These are phyloP conservation scores for Colletotrichum melonis DNA, from an alignment of 2,329 filamentous ascomycete genomes.

Conservation along the genomic window DNA sequence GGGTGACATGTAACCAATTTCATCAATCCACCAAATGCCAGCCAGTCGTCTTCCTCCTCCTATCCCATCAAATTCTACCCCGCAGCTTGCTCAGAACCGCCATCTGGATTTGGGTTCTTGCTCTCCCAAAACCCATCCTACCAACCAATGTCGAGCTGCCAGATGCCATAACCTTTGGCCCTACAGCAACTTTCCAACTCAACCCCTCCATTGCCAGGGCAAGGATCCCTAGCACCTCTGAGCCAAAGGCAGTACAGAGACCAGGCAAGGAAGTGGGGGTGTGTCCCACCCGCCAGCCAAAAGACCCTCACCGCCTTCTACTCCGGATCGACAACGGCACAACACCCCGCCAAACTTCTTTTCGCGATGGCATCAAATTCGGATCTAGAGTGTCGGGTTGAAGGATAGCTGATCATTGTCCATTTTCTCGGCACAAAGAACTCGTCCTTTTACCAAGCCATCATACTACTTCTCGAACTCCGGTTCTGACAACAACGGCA, in stretches of 20 bases:
- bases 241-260: background rate
- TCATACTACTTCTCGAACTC: too few species aligned
- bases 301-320: slow-evolving; percentile 16
- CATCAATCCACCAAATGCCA: background rate
- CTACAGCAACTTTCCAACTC: background rate
- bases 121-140: background rate
- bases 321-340: background rate
- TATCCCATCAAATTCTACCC: background rate
- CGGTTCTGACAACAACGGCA: too few species aligned
- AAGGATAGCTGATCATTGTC: background rate
- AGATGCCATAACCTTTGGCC: background rate
- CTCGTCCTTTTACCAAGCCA: too few species aligned
- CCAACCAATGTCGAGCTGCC: background rate
- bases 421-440: background rate
- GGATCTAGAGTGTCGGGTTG: background rate
- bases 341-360: slow-evolving; percentile 28
- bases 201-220: background rate
- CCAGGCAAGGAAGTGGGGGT: background rate
- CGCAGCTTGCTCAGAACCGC: background rate
- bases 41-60: too few species aligned
- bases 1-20: background rate
- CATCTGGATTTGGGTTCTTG: background rate
- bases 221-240: background rate
- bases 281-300: background rate
- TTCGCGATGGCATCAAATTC: slow-evolving; percentile 27